These are phyloP conservation scores for Magnolia sinica DNA, from an alignment of 164 flowering plant genomes.

Conservation along the genomic window DNA sequence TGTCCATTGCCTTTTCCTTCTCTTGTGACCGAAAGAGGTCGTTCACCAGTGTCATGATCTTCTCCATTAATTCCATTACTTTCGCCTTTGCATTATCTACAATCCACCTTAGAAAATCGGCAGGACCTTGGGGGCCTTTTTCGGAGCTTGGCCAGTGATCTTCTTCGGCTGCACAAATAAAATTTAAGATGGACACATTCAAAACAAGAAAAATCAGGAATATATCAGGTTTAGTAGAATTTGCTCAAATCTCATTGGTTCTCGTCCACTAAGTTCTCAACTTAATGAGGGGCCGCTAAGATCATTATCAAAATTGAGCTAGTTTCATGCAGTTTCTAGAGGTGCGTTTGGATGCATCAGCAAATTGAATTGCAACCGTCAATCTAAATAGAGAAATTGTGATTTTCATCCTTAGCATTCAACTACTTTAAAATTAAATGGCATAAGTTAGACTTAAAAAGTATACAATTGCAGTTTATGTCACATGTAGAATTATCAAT, in stretches of 20 bases:
- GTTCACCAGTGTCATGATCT: slow-evolving; percentile 29
- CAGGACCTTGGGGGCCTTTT: slow-evolving; percentile 18
- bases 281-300: too few species aligned
- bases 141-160: slow-evolving; percentile 7
- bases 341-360: too few species aligned
- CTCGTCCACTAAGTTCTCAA: not conserved
- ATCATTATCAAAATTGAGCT: too few species aligned
- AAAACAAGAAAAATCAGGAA: too few species aligned
- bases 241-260: not conserved
- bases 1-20: slow-evolving; percentile 20
- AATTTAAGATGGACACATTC: not conserved
- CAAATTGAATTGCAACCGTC: too few species aligned
- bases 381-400: too few species aligned
- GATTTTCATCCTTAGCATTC: too few species aligned
- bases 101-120: slow-evolving; percentile 34
- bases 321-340: too few species aligned
- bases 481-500: too few species aligned
- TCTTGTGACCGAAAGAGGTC: slow-evolving; percentile 30
- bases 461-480: too few species aligned
- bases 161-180: slow-evolving; percentile 16
- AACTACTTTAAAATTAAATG: too few species aligned
- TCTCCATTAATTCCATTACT: slow-evolving; percentile 41
- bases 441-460: too few species aligned
- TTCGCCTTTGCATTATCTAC: slow-evolving; percentile 34
- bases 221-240: not conserved